These are phyloP conservation scores for Penicillium psychrosexuale DNA, from an alignment of 2,329 filamentous ascomycete species.

Conservation along the genomic window DNA sequence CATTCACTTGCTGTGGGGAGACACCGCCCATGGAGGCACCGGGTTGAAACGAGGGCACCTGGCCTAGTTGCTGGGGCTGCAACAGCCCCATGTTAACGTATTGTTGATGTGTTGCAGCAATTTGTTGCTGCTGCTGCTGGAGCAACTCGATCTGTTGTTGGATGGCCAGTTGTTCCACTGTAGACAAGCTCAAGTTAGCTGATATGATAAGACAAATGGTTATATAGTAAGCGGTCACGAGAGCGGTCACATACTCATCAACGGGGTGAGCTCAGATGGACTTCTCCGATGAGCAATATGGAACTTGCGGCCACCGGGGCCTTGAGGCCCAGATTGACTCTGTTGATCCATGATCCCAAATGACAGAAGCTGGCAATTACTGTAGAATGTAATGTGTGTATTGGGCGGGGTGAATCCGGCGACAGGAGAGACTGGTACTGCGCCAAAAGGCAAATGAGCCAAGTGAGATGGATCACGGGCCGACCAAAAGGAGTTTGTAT, in stretches of 20 bases:
- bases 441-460: slow-evolving; percentile 27
- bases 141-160: slow-evolving; percentile 97
- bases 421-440: slow-evolving; percentile 27
- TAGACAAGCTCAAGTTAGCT: slow-evolving; percentile 1
- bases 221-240: not conserved
- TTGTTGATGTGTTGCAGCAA: slow-evolving; percentile 93
- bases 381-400: slow-evolving; percentile 21
- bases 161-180: slow-evolving; percentile 96
- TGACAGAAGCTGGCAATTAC: slow-evolving; percentile 19
- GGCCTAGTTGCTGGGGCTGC: slow-evolving; percentile 75
- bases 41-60: slow-evolving; percentile 69
- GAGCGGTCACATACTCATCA: slow-evolving; percentile 77
- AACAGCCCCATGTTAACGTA: slow-evolving; percentile 98
- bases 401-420: slow-evolving; percentile 15
- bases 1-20: slow-evolving; percentile 64
- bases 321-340: slow-evolving; percentile 55
- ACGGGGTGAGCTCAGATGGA: slow-evolving; percentile 91
- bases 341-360: slow-evolving; percentile 61
- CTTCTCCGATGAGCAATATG: slow-evolving; percentile 97
- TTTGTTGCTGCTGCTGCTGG: slow-evolving; percentile 97
- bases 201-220: not conserved
- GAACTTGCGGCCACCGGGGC: slow-evolving; percentile 80
- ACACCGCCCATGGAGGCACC: slow-evolving; percentile 68
- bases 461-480: slow-evolving; percentile 25
- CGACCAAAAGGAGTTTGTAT: slow-evolving; percentile 25